These are phyloP conservation scores for Plenodomus tracheiphilus DNA, from an alignment of 2,329 filamentous ascomycete genomes.

Conservation along the genomic window DNA sequence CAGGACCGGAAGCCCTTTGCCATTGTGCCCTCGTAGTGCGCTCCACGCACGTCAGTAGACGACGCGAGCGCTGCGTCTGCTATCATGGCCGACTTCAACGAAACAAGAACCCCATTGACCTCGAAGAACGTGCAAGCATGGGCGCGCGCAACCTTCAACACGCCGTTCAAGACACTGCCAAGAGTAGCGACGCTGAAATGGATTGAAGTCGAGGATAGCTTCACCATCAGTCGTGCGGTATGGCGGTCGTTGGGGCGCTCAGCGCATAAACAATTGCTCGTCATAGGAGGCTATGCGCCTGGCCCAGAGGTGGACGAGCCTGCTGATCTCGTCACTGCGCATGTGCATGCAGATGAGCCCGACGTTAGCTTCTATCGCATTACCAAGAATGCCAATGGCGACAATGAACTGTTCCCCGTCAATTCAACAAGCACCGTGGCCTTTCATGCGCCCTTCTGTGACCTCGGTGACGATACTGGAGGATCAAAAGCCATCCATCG, in stretches of 20 bases:
- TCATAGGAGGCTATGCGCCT: slow-evolving; percentile 34
- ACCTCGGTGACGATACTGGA: slow-evolving; percentile 30
- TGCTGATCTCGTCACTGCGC: slow-evolving; percentile 27
- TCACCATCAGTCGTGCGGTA: slow-evolving; percentile 27
- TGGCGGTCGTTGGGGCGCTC: slow-evolving; percentile 31
- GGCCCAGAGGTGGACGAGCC: slow-evolving; percentile 25
- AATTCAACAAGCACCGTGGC: slow-evolving; percentile 33
- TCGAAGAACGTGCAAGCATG: slow-evolving; percentile 27
- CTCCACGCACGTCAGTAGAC: not conserved
- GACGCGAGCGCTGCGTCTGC: not conserved
- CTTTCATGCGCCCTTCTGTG: slow-evolving; percentile 31
- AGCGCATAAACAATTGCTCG: slow-evolving; percentile 31
- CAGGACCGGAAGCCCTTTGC: not conserved
- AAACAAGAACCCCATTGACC: slow-evolving; percentile 30
- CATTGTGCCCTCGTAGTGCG: not conserved
- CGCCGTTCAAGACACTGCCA: slow-evolving; percentile 22
- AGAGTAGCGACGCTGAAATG: slow-evolving; percentile 23
- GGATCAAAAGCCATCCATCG: slow-evolving; percentile 32
- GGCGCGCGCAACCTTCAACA: slow-evolving; percentile 25
- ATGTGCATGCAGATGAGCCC: slow-evolving; percentile 32
- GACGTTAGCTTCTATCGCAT: slow-evolving; percentile 34
- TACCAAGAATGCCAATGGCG: slow-evolving; percentile 16
- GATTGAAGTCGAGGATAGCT: slow-evolving; percentile 31
- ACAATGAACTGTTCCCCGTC: slow-evolving; percentile 26
- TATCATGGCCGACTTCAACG: slow-evolving; percentile 31